A percentile compares a stretch with the other conserved stretches of the same genome.
Evolutionary conservation across 192 early-diverging fungal species (phyloP).

Genomic region (Gryganskiella cystojenkinii): DNA sequence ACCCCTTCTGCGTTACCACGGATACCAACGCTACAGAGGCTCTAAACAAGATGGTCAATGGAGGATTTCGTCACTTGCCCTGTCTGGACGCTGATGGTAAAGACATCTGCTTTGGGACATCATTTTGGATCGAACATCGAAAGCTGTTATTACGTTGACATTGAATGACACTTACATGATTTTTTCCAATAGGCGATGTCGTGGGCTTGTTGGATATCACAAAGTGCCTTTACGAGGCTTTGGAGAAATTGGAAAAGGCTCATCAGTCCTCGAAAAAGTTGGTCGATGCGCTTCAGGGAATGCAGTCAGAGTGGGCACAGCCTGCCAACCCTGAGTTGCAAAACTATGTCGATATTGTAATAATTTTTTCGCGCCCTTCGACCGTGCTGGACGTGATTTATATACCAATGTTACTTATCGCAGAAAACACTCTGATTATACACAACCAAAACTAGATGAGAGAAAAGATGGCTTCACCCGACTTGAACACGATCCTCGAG

Average conservation of each 20-base stretch:
- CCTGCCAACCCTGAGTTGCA: conserved; percentile 65
- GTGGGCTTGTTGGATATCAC: conserved; percentile 86
- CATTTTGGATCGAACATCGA: too few species aligned
- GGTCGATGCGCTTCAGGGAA: conserved; percentile 81
- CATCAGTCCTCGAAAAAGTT: conserved; percentile 80
- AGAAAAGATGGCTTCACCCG: conserved; percentile 88
- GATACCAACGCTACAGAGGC: conserved; percentile 81
- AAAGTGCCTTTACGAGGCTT: conserved; percentile 83
- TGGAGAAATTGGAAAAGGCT: conserved; percentile 85
- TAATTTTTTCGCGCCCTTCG: neutral
- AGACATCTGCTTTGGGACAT: too few species aligned
- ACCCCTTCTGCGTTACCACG: conserved; percentile 83
- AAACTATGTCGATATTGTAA: conserved; percentile 72
- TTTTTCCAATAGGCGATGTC: conserved; percentile 74
- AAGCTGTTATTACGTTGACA: too few species aligned
- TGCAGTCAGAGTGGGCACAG: conserved; percentile 78
- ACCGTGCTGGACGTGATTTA: neutral
- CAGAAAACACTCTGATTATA: too few species aligned
- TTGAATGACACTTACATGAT: too few species aligned
- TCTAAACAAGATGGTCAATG: conserved; percentile 80
- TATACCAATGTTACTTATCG: too few species aligned
- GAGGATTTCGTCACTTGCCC: conserved; percentile 81
- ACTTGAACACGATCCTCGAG: conserved; percentile 81
- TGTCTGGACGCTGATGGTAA: conserved; percentile 38
- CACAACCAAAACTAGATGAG: conserved; percentile 59